These are phyloP conservation scores for Penicillium sp. DNA, from an alignment of 2,329 filamentous ascomycete species.

Conservation along the genomic window DNA sequence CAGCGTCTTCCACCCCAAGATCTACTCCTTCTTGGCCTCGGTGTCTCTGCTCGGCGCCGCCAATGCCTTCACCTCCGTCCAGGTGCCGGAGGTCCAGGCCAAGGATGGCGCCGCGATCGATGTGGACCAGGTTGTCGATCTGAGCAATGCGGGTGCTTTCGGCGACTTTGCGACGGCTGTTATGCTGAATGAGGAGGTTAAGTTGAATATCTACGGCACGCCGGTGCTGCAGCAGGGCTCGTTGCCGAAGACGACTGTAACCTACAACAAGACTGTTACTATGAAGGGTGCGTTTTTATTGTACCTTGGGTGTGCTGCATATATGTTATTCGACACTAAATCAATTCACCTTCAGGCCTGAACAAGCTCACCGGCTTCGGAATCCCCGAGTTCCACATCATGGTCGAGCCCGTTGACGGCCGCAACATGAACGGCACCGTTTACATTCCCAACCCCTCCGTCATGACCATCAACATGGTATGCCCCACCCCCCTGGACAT, in stretches of 20 bases:
- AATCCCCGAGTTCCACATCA: slow-evolving; percentile 52
- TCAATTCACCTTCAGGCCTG: slow-evolving; percentile 48
- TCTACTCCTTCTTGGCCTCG: slow-evolving; percentile 57
- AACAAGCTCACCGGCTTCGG: slow-evolving; percentile 58
- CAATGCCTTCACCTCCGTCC: slow-evolving; percentile 48
- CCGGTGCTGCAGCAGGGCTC: slow-evolving; percentile 54
- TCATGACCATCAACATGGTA: slow-evolving; percentile 58
- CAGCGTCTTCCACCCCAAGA: slow-evolving; percentile 56
- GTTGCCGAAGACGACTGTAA: slow-evolving; percentile 53
- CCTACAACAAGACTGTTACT: slow-evolving; percentile 60
- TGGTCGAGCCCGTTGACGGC: slow-evolving; percentile 45
- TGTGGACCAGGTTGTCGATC: slow-evolving; percentile 48
- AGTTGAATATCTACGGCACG: slow-evolving; percentile 54
- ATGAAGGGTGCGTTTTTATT: slow-evolving; percentile 53
- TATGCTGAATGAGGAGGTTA: slow-evolving; percentile 52
- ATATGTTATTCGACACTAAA: neutral
- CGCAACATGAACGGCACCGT: slow-evolving; percentile 59
- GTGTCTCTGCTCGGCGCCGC: slow-evolving; percentile 50
- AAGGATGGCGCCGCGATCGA: slow-evolving; percentile 45
- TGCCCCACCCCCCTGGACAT: neutral
- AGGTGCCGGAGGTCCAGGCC: slow-evolving; percentile 50
- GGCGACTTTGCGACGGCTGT: slow-evolving; percentile 52
- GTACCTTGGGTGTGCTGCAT: too few species aligned
- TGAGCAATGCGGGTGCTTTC: slow-evolving; percentile 51
- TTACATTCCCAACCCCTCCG: slow-evolving; percentile 61